These are phyloP conservation scores for Aspergillus panamensis DNA, from an alignment of 495 filamentous ascomycete genomes.

Conservation along the genomic window DNA sequence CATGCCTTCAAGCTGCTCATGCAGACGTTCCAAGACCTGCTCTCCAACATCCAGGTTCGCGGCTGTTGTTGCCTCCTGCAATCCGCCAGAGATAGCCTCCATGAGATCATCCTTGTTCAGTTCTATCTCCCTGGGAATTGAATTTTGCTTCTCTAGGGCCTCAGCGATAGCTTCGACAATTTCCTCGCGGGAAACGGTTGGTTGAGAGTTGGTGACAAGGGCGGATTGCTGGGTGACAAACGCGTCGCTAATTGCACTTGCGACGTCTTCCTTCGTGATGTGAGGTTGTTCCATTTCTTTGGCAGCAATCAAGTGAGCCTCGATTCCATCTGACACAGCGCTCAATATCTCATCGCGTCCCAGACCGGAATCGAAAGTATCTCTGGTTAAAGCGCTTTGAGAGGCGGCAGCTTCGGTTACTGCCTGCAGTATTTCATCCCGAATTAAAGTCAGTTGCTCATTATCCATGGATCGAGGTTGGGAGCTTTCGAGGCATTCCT, in stretches of 20 bases:
- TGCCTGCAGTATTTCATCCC: slow-evolving; percentile 42
- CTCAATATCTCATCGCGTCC: slow-evolving; percentile 46
- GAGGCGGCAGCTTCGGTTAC: slow-evolving; percentile 35
- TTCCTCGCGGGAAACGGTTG: slow-evolving; percentile 46
- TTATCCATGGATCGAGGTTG: slow-evolving; percentile 25
- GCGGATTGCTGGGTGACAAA: slow-evolving; percentile 46
- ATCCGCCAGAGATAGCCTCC: slow-evolving; percentile 59
- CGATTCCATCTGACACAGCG: slow-evolving; percentile 41
- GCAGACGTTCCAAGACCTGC: slow-evolving; percentile 68
- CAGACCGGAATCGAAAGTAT: slow-evolving; percentile 46
- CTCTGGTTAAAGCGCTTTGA: slow-evolving; percentile 47
- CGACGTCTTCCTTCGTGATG: slow-evolving; percentile 47
- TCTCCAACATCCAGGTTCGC: slow-evolving; percentile 52
- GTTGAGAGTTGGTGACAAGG: slow-evolving; percentile 25
- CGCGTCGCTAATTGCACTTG: slow-evolving; percentile 55
- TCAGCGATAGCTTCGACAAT: slow-evolving; percentile 57
- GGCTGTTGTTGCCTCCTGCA: slow-evolving; percentile 49
- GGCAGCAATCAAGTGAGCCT: slow-evolving; percentile 38
- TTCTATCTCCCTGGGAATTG: slow-evolving; percentile 53
- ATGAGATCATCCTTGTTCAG: slow-evolving; percentile 62
- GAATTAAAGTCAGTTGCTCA: slow-evolving; percentile 33
- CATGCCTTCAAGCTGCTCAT: slow-evolving; percentile 72
- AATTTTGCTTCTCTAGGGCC: slow-evolving; percentile 49
- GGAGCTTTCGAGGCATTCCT: slow-evolving; percentile 58
- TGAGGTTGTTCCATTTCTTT: slow-evolving; percentile 38